Percentiles rank a stretch among this genome's conserved stretches.
These are phyloP conservation scores for Wickerhamiella bombiphila DNA, from an alignment of 805 yeast species.

Conservation along the genomic window DNA sequence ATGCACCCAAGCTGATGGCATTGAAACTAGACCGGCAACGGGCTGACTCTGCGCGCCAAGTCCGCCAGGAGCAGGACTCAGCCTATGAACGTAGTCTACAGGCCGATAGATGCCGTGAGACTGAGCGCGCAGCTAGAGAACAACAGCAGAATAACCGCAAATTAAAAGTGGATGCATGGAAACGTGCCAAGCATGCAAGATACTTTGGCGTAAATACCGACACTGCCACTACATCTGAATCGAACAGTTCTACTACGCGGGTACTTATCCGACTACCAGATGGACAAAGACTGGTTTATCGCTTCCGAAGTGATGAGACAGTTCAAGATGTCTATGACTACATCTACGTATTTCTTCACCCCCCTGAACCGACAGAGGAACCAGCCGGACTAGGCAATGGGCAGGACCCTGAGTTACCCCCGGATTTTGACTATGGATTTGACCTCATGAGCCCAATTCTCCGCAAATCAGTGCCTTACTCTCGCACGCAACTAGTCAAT, in stretches of 20 bases:
- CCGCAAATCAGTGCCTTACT: constrained; percentile 30
- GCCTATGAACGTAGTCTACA: constrained; percentile 60
- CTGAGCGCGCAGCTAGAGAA: constrained; percentile 25
- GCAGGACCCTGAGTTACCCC: too few relatives aligned
- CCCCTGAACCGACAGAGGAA: constrained; percentile 18
- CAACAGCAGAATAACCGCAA: constrained; percentile 4
- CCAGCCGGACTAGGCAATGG: too few relatives aligned
- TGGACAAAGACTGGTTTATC: constrained; percentile 44
- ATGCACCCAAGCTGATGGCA: constrained; percentile 44
- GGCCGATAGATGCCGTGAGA: constrained; percentile 38
- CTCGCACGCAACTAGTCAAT: constrained; percentile 26
- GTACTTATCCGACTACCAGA: constrained; percentile 53
- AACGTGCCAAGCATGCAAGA: constrained; percentile 4
- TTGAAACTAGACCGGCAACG: constrained; percentile 53
- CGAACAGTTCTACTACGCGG: constrained; percentile 26
- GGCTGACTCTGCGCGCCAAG: constrained; percentile 36
- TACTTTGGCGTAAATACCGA: not conserved
- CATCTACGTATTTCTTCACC: constrained; percentile 34
- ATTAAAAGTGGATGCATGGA: not conserved
- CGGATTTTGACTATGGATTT: constrained; percentile 32
- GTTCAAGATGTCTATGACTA: constrained; percentile 58
- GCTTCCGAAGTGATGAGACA: constrained; percentile 32
- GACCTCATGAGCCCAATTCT: constrained; percentile 43
- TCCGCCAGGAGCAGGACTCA: constrained; percentile 59
- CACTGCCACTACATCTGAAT: constrained; percentile 18